phyloP scores from a whole-genome alignment of 225 moss, liverwort and hornwort genomes.

The Antitrichia curtipendula region DNA sequence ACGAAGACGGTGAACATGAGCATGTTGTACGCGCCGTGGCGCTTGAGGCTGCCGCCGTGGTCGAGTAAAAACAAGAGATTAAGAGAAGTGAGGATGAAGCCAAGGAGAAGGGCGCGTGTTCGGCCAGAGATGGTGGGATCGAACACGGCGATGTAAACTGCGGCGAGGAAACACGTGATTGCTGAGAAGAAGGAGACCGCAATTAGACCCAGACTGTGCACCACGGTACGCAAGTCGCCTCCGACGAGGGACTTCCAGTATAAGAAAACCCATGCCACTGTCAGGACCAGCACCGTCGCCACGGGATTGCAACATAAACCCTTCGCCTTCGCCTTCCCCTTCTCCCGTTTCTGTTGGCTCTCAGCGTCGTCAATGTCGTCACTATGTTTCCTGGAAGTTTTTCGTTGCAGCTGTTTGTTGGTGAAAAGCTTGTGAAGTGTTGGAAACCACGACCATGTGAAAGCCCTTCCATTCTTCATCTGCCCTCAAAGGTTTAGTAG shows the following conservation, averaged over 20 bases:
- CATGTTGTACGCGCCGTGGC: constrained; percentile 45
- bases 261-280: constrained; percentile 13
- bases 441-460: constrained; percentile 2
- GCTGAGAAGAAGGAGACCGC: constrained; percentile 15
- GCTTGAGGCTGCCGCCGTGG: constrained; percentile 34
- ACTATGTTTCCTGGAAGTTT: constrained; percentile 1
- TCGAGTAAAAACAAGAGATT: constrained; percentile 12
- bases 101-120: constrained; percentile 9
- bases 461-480: constrained; percentile 18
- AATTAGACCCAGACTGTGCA: constrained; percentile 19
- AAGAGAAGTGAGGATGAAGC: constrained; percentile 4
- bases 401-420: constrained; percentile 10
- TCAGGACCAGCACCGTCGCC: constrained; percentile 10
- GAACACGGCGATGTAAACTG: constrained; percentile 23
- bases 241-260: constrained; percentile 29
- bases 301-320: constrained; percentile 16
- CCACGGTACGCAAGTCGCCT: constrained; percentile 28
- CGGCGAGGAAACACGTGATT: constrained; percentile 20
- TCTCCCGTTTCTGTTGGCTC: neutral
- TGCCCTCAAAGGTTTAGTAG: neutral
- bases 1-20: constrained; percentile 30
- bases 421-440: neutral
- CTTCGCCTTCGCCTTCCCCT: neutral
- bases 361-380: neutral
- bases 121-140: constrained; percentile 11